Base-by-base conservation (phyloP, 139 green algal species). In the Yamagishiella unicocca region DNA sequence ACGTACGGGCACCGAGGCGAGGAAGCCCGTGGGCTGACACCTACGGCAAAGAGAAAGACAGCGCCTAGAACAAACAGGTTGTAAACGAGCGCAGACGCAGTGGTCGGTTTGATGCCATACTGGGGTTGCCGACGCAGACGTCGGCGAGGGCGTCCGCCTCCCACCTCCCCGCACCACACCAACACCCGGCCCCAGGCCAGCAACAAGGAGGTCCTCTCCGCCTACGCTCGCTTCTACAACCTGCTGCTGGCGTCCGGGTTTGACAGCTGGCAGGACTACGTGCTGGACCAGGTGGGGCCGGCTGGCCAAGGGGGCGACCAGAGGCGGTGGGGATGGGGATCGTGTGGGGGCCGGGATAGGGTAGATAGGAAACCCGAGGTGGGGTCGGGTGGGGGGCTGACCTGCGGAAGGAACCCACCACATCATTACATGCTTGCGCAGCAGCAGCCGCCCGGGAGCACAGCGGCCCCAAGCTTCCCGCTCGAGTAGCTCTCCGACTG, bases 231-330 rank as follows among this genome's bases (percentile, higher is more conserved):
- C 43, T 89, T 95, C 42, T 95, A 92, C 82, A 50, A 74, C 12
- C 84, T 93, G 66, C 89, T 95, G 54, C 71, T 92, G 82, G 29
- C 84, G 29, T 64, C 89, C 2, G 92, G 90, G 21, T 88, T 92
- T n/a, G 90, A 93, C 70, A 83, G 31, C 67, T 93, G 87, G 83
- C 70, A 90, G 42, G 92, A 95, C 43, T 93, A 95, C 66, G 25
- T 95, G 35, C n/a, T 95, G 21, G 92, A 95, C 37, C 92, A 95
- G 87, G 85, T 92, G 43, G 37, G 61, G 2, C 8, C 8, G 22
- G 40, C n/a, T n/a, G n/a, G n/a, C n/a, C n/a, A n/a, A n/a, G n/a
- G n/a, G n/a, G n/a, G n/a, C n/a, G n/a, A n/a, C n/a, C n/a, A n/a
- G n/a, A 1, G 71, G 25, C 1, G 5, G 35, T 40, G 50, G 50